Evolutionary conservation across 2,329 filamentous ascomycete species (phyloP).

Genomic region (Arthrinium puccinioides): DNA sequence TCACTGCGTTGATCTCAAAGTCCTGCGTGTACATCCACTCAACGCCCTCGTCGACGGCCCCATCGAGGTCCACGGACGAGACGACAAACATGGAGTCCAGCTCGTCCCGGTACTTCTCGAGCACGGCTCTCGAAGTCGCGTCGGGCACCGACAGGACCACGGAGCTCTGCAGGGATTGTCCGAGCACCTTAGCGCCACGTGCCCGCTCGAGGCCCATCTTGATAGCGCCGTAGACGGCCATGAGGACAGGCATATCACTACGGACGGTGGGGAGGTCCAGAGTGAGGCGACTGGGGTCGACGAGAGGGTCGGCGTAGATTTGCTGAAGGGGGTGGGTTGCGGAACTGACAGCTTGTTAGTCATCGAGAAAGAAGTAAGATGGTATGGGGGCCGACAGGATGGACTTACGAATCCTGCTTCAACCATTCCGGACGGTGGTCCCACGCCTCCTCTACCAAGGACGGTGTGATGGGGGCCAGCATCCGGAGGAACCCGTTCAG

Average conservation of each 20-base stretch:
- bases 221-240: conserved; percentile 55
- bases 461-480: conserved; percentile 72
- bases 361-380: too few species aligned
- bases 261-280: conserved; percentile 31
- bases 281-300: conserved; percentile 31
- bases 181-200: conserved; percentile 62
- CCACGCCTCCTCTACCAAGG: conserved; percentile 86
- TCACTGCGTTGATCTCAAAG: conserved; percentile 31
- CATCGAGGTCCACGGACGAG: conserved; percentile 50
- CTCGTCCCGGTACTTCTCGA: conserved; percentile 39
- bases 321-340: conserved; percentile 36
- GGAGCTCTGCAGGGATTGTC: conserved; percentile 72
- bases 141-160: conserved; percentile 49
- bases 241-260: conserved; percentile 38
- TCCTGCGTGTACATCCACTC: conserved; percentile 34
- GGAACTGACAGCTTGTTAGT: conserved; percentile 11
- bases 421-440: conserved; percentile 64
- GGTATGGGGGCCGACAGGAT: too few species aligned
- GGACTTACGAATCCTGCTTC: conserved; percentile 36
- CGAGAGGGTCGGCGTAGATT: conserved; percentile 36
- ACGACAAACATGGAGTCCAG: conserved; percentile 63
- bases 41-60: conserved; percentile 9
- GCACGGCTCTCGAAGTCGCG: conserved; percentile 18
- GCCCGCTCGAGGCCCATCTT: conserved; percentile 71
- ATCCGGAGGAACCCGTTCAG: conserved; percentile 69